Percentiles rank a stretch among this genome's conserved stretches.
phyloP scores from a whole-genome alignment of 2,329 filamentous ascomycete genomes.

The Venturia asperata region DNA sequence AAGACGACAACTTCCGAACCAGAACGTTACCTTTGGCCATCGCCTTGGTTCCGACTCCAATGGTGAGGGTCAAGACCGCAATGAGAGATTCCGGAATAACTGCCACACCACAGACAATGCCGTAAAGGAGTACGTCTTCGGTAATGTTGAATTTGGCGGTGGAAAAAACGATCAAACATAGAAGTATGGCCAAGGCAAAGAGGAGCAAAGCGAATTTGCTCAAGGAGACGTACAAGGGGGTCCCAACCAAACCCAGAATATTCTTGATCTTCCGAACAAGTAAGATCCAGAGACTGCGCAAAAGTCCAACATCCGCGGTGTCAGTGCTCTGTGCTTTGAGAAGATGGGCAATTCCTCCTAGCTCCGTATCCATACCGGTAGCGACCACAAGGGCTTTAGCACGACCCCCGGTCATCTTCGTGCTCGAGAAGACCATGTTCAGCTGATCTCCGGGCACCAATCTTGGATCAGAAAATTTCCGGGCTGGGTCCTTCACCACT shows the following conservation, averaged over 20 bases:
- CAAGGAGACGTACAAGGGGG: conserved; percentile 76
- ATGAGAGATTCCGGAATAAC: conserved; percentile 49
- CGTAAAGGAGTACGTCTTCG: conserved; percentile 42
- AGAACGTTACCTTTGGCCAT: conserved; percentile 38
- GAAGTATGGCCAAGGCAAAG: conserved; percentile 65
- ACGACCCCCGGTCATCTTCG: conserved; percentile 64
- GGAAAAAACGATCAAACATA: conserved; percentile 61
- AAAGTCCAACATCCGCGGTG: conserved; percentile 19
- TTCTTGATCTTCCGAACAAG: conserved; percentile 31
- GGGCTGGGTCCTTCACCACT: conserved; percentile 55
- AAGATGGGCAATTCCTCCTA: conserved; percentile 66
- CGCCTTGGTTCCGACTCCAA: conserved; percentile 40
- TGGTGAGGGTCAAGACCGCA: conserved; percentile 61
- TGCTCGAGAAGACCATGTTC: conserved; percentile 66
- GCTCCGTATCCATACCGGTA: conserved; percentile 67
- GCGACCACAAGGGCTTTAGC: conserved; percentile 61
- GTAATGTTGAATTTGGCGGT: conserved; percentile 46
- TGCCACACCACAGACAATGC: conserved; percentile 41
- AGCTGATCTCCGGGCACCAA: conserved; percentile 53
- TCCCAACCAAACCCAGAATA: conserved; percentile 64
- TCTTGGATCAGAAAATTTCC: conserved; percentile 39
- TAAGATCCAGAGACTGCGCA: background rate
- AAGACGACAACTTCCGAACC: conserved; percentile 33
- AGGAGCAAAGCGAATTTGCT: conserved; percentile 78
- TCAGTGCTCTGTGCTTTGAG: conserved; percentile 21